phyloP scores from a whole-genome alignment of 306 rosid genomes.

The Citrullus mucosospermus region DNA sequence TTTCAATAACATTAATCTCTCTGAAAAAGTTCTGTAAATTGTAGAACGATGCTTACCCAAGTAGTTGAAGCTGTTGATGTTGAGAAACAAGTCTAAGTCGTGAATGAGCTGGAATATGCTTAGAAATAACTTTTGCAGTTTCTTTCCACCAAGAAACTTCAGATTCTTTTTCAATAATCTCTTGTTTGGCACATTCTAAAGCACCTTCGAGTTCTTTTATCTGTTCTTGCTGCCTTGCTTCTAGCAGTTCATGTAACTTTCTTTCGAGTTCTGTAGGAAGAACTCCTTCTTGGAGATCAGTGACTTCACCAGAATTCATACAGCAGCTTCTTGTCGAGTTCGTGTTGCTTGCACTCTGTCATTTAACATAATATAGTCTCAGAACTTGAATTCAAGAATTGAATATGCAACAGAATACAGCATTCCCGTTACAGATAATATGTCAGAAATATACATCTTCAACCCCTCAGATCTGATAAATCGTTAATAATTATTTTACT shows the following conservation, averaged over 20 bases:
- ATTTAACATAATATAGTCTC: slow-evolving; percentile 17
- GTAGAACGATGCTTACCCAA: slow-evolving; percentile 20
- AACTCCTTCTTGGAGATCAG: slow-evolving; percentile 50
- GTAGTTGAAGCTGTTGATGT: slow-evolving; percentile 24
- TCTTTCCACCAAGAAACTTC: slow-evolving; percentile 77
- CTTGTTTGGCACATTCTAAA: slow-evolving; percentile 41
- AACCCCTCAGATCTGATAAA: background rate
- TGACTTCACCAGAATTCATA: slow-evolving; percentile 33
- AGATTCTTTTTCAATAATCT: slow-evolving; percentile 46
- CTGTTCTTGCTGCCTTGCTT: slow-evolving; percentile 55
- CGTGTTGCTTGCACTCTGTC: slow-evolving; percentile 28
- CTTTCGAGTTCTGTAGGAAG: slow-evolving; percentile 61
- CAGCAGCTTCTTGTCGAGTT: slow-evolving; percentile 15
- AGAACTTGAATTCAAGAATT: slow-evolving; percentile 8
- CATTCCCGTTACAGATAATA: background rate
- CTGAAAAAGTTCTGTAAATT: slow-evolving; percentile 7
- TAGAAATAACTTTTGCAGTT: slow-evolving; percentile 33
- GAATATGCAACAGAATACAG: background rate
- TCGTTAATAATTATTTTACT: background rate
- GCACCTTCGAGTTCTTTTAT: slow-evolving; percentile 61
- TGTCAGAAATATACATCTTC: background rate
- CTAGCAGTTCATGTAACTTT: slow-evolving; percentile 64
- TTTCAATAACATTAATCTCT: background rate
- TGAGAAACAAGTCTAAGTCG: slow-evolving; percentile 26
- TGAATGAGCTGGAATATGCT: slow-evolving; percentile 37